These are phyloP conservation scores for Diaporthe sp. DNA, from an alignment of 2,329 filamentous ascomycete genomes.

Conservation along the genomic window DNA sequence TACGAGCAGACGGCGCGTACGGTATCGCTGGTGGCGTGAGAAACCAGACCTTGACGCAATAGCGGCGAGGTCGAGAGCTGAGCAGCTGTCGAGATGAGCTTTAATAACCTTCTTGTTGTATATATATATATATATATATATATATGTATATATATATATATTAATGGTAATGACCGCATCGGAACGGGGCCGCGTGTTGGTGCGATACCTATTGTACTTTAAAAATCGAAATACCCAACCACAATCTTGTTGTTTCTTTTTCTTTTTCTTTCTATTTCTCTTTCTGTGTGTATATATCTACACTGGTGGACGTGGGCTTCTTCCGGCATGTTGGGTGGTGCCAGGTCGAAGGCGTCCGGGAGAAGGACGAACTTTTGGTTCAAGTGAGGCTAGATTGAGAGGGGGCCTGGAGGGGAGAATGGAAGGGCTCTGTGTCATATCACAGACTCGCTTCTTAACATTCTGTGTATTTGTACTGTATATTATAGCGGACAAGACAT, in stretches of 20 bases:
- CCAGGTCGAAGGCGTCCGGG: background rate
- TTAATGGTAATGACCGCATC: slow-evolving; percentile 31
- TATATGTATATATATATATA: no score
- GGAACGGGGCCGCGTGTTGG: slow-evolving; percentile 17
- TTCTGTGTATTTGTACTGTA: slow-evolving; percentile 21
- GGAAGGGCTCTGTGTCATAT: background rate
- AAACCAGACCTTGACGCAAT: background rate
- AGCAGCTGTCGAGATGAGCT: slow-evolving; percentile 8
- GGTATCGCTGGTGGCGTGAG: background rate
- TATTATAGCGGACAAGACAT: background rate
- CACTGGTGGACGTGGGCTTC: background rate
- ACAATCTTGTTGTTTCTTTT: slow-evolving; percentile 1
- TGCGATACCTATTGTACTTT: slow-evolving; percentile 22
- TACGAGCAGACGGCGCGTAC: background rate
- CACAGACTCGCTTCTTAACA: background rate
- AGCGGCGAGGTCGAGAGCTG: background rate
- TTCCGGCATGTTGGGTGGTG: background rate
- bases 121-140: no score
- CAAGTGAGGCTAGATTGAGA: background rate
- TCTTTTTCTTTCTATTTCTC: background rate
- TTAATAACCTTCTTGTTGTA: slow-evolving; percentile 22
- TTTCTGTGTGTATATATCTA: slow-evolving; percentile 17
- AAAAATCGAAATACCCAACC: slow-evolving; percentile 19
- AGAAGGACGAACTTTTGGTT: background rate
- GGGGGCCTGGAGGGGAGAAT: background rate